Conservation (phyloP, 352 stramenopile species). For the Lagenidium sp. region DNA sequence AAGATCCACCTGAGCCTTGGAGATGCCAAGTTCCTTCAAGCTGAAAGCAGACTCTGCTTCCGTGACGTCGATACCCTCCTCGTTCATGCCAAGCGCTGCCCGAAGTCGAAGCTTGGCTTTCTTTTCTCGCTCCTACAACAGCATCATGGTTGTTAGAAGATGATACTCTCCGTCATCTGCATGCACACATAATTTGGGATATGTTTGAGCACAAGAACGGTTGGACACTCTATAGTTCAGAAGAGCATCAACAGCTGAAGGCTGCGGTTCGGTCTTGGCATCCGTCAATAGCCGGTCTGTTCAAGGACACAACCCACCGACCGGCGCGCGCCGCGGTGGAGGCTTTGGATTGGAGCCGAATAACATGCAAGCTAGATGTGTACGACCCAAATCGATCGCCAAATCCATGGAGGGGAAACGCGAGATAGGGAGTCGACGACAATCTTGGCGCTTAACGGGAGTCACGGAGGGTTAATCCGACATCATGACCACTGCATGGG, state of each 20-base stretch:
- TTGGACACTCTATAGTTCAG: conserved; percentile 60
- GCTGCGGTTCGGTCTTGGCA: conserved; percentile 80
- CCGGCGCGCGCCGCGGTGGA: conserved; percentile 23
- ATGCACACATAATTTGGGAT: conserved; percentile 7
- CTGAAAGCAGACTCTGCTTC: conserved; percentile 79
- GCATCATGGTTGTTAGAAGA: neutral
- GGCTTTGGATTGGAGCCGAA: conserved; percentile 80
- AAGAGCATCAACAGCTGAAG: conserved; percentile 85
- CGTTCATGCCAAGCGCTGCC: conserved; percentile 74
- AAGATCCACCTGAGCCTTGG: conserved; percentile 67
- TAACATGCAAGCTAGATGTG: conserved; percentile 23
- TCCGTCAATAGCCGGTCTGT: conserved; percentile 89
- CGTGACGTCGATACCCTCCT: conserved; percentile 72
- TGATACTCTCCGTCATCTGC: conserved; percentile 1
- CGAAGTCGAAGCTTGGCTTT: conserved; percentile 82
- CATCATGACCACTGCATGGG: conserved; percentile 73
- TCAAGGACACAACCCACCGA: conserved; percentile 85
- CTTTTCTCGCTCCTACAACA: conserved; percentile 66
- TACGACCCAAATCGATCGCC: conserved; percentile 72
- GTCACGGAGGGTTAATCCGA: conserved; percentile 86
- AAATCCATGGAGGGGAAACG: conserved; percentile 31
- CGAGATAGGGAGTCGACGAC: conserved; percentile 39
- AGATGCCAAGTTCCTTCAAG: conserved; percentile 65
- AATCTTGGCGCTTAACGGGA: conserved; percentile 85
- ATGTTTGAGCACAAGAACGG: conserved; percentile 90